These are phyloP conservation scores for Primulina eburnea DNA, from an alignment of 257 asterid genomes.

Conservation along the genomic window DNA sequence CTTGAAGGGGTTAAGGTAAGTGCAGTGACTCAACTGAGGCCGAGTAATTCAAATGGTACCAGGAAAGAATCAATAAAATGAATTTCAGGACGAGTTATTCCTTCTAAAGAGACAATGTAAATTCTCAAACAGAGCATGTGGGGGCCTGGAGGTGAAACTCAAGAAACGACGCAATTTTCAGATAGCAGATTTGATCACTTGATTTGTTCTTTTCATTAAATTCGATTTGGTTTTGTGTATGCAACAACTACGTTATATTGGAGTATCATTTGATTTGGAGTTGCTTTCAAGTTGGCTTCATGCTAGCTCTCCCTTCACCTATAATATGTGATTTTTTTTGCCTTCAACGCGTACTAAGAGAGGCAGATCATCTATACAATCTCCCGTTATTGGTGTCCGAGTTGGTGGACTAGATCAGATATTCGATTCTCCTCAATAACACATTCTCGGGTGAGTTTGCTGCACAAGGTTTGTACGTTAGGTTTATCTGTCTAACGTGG, in stretches of 20 bases:
- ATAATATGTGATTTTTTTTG: not conserved
- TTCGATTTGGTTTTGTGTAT: not conserved
- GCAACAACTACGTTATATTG: not conserved
- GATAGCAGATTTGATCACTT: not conserved
- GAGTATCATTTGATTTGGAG: not conserved
- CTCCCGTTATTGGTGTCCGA: too few relatives aligned
- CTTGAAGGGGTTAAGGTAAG: constrained; percentile 21
- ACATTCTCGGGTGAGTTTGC: too few relatives aligned
- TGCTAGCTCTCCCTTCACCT: not conserved
- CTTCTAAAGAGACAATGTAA: constrained; percentile 27
- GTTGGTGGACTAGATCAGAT: too few relatives aligned
- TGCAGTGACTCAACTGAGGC: constrained; percentile 35
- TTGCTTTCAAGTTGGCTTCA: not conserved
- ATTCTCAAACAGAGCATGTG: constrained; percentile 48
- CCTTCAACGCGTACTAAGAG: not conserved
- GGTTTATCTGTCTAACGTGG: too few relatives aligned
- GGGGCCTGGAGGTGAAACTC: constrained; percentile 70
- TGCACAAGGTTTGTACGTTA: too few relatives aligned
- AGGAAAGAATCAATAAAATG: constrained; percentile 39
- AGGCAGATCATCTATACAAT: too few relatives aligned
- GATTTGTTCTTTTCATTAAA: not conserved
- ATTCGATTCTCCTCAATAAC: too few relatives aligned
- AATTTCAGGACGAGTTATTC: not conserved
- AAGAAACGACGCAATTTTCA: constrained; percentile 4
- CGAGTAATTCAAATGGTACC: constrained; percentile 19